A percentile compares a stretch with the other conserved stretches of the same genome.
These are phyloP conservation scores for Nannizziopsis arthrosporioides DNA, from an alignment of 2,329 filamentous ascomycete genomes.

Conservation along the genomic window DNA sequence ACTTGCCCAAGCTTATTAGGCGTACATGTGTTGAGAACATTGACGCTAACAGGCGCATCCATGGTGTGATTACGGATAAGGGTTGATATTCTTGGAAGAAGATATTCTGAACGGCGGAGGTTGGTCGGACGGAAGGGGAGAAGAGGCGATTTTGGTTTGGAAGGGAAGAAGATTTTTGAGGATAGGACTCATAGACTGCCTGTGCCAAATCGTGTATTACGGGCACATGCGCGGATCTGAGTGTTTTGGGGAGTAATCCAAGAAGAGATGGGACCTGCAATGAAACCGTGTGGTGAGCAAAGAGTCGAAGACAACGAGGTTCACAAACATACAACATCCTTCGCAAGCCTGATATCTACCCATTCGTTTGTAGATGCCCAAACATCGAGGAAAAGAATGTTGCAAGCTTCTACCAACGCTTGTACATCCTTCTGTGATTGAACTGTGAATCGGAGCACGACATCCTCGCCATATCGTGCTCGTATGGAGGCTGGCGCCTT, in stretches of 20 bases:
- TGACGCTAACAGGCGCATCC: slow-evolving; percentile 80
- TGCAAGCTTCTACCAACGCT: slow-evolving; percentile 59
- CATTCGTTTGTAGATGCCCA: slow-evolving; percentile 76
- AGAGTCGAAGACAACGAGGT: not conserved
- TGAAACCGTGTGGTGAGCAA: slow-evolving; percentile 7
- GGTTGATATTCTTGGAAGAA: slow-evolving; percentile 94
- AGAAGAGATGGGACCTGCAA: slow-evolving; percentile 57
- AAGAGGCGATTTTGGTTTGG: slow-evolving; percentile 20
- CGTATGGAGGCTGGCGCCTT: slow-evolving; percentile 30
- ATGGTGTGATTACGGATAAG: slow-evolving; percentile 68
- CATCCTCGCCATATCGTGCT: slow-evolving; percentile 58
- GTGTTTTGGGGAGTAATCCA: slow-evolving; percentile 60
- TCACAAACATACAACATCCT: slow-evolving; percentile 50
- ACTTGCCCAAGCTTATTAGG: slow-evolving; percentile 65
- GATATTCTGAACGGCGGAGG: slow-evolving; percentile 44
- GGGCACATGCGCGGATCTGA: slow-evolving; percentile 59
- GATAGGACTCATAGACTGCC: slow-evolving; percentile 66
- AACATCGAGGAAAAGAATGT: slow-evolving; percentile 71
- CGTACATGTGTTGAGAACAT: slow-evolving; percentile 77
- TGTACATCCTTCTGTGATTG: slow-evolving; percentile 55
- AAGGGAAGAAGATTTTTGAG: slow-evolving; percentile 31
- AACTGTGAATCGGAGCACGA: slow-evolving; percentile 80
- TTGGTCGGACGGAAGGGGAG: slow-evolving; percentile 23
- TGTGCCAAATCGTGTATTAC: slow-evolving; percentile 71
- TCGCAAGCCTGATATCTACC: slow-evolving; percentile 71